Evolutionary conservation across 495 filamentous ascomycete genomes (phyloP).

Genomic region (Neurospora sp.): DNA sequence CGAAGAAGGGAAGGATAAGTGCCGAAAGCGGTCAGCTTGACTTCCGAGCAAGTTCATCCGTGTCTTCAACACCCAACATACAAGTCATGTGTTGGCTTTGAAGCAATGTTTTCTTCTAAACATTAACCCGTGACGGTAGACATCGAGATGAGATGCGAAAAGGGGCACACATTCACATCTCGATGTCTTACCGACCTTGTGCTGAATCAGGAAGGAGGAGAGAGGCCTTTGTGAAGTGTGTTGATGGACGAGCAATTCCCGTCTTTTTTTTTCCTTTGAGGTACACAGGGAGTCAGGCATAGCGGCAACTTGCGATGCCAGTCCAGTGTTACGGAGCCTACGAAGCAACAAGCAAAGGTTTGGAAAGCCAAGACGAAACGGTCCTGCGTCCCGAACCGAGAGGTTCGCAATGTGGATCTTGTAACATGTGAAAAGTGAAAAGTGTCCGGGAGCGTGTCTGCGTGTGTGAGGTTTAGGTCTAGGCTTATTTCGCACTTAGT

Average conservation of each 20-base stretch:
- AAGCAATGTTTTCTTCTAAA: not conserved
- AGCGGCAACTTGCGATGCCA: not conserved
- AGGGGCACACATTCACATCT: not conserved
- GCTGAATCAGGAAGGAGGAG: not conserved
- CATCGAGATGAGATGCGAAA: not conserved
- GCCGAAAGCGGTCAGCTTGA: not conserved
- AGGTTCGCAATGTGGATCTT: not conserved
- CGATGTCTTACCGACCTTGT: not conserved
- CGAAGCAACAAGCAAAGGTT: not conserved
- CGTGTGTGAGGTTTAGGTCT: not conserved
- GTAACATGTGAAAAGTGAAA: not conserved
- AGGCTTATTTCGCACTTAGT: not conserved
- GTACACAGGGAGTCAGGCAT: not conserved
- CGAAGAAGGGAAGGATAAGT: not conserved
- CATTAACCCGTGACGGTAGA: not conserved
- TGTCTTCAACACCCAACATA: not conserved
- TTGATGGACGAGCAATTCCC: not conserved
- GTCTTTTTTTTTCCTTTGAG: not conserved
- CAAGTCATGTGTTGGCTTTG: not conserved
- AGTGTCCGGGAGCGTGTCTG: not conserved
- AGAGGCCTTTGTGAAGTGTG: not conserved
- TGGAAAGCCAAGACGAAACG: not conserved
- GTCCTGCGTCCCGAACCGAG: not conserved
- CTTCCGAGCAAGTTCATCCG: not conserved
- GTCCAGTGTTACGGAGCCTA: not conserved